A percentile compares a stretch with the other conserved stretches of the same genome.
These are phyloP conservation scores for Ottelia alismoides DNA, from an alignment of 106 monocot genomes.

Conservation along the genomic window DNA sequence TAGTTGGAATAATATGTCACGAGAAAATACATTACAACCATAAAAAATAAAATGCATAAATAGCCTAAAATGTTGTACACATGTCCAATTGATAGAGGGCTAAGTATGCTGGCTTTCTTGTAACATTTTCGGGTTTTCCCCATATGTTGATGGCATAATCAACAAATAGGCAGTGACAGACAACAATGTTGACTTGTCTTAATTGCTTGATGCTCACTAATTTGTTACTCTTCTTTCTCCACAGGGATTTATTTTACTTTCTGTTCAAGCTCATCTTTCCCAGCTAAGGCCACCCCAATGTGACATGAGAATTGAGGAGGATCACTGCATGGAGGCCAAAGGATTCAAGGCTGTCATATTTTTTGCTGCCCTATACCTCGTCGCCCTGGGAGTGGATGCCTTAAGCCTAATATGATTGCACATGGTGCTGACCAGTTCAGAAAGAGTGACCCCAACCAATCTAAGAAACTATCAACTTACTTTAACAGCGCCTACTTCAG, in stretches of 20 bases:
- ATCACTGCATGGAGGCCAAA: conserved; percentile 36
- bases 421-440: conserved; percentile 71
- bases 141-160: too few relatives aligned
- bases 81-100: too few relatives aligned
- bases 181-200: too few relatives aligned
- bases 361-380: conserved; percentile 62
- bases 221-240: too few relatives aligned
- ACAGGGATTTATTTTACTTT: conserved; percentile 63
- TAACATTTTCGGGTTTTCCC: too few relatives aligned
- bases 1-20: too few relatives aligned
- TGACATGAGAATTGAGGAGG: conserved; percentile 36
- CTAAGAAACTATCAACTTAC: conserved; percentile 72
- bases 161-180: too few relatives aligned
- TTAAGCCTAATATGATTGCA: conserved; percentile 83
- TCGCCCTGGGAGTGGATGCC: conserved; percentile 74
- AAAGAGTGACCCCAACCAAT: conserved; percentile 35
- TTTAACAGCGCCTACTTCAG: conserved; percentile 82
- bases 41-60: too few relatives aligned
- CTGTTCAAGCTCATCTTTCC: conserved; percentile 71
- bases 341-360: conserved; percentile 53
- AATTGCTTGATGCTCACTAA: too few relatives aligned
- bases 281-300: conserved; percentile 61
- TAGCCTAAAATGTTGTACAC: too few relatives aligned
- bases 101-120: too few relatives aligned
- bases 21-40: too few relatives aligned